phyloP scores from a whole-genome alignment of 305 asterid genomes.

The Solanum hybrid region DNA sequence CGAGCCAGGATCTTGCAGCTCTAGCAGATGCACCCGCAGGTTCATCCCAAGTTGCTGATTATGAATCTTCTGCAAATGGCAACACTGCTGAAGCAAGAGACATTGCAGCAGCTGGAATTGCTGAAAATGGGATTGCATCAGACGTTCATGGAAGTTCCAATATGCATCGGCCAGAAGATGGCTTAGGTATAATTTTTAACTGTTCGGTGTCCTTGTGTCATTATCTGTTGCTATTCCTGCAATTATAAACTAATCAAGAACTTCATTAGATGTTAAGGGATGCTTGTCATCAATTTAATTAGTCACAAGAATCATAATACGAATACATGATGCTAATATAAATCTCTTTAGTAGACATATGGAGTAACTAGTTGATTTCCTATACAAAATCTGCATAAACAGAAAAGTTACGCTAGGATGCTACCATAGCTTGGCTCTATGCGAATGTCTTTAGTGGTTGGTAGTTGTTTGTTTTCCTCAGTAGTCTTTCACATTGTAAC shows the following conservation, averaged over 20 bases:
- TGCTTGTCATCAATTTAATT: not conserved
- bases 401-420: not conserved
- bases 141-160: constrained; percentile 48
- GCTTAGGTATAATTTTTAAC: constrained; percentile 46
- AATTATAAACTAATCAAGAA: not conserved
- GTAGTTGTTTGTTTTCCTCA: not conserved
- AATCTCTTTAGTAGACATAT: not conserved
- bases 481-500: not conserved
- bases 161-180: constrained; percentile 53
- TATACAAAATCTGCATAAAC: not conserved
- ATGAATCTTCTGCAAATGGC: constrained; percentile 41
- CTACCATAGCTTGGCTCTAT: not conserved
- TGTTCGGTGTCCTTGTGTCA: not conserved
- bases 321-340: not conserved
- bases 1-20: constrained; percentile 28
- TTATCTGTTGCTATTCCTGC: not conserved
- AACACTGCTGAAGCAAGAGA: constrained; percentile 31
- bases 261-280: not conserved
- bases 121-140: constrained; percentile 56
- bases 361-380: not conserved
- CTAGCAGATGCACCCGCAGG: constrained; percentile 29
- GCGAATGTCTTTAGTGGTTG: not conserved
- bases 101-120: constrained; percentile 24
- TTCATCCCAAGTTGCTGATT: constrained; percentile 34
- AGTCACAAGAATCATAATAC: not conserved